These are phyloP conservation scores for Colletotrichum endophyticum DNA, from an alignment of 2,329 filamentous ascomycete species.

Conservation along the genomic window DNA sequence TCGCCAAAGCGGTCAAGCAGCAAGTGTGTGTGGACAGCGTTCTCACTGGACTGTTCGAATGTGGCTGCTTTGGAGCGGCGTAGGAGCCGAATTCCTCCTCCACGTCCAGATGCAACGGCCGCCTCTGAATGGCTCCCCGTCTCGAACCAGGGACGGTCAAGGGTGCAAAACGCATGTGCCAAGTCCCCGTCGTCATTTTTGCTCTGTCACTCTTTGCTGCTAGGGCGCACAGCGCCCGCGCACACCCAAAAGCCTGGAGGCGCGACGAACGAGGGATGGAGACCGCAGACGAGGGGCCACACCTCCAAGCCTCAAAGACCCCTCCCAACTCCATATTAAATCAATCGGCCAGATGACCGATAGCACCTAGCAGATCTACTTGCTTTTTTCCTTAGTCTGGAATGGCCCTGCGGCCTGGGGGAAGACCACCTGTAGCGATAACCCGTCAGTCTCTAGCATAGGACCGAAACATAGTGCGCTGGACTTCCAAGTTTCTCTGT, in stretches of 20 bases:
- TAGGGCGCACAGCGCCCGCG: neutral
- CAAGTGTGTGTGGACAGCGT: neutral
- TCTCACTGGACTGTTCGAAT: neutral
- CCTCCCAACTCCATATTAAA: conserved; percentile 15
- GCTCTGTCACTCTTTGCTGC: neutral
- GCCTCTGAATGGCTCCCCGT: conserved; percentile 10
- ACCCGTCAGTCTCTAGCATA: neutral
- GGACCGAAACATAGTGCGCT: neutral
- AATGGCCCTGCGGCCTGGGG: neutral
- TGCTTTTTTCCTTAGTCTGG: conserved; percentile 8
- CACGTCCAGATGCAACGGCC: neutral
- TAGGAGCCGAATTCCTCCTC: conserved; percentile 11
- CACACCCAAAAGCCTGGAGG: neutral
- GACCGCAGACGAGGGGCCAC: neutral
- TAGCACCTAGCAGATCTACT: conserved; percentile 15
- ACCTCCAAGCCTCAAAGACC: conserved; percentile 6
- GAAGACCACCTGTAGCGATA: neutral
- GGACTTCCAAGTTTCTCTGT: neutral
- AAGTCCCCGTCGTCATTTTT: conserved; percentile 7
- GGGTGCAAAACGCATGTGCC: conserved; percentile 14
- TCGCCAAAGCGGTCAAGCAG: conserved; percentile 12
- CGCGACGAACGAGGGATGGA: neutral
- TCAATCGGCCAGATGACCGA: conserved; percentile 19
- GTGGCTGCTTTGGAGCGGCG: conserved; percentile 4
- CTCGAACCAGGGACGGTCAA: conserved; percentile 3